These are phyloP conservation scores for Oxalis stricta DNA, from an alignment of 441 rosid species.

Conservation along the genomic window DNA sequence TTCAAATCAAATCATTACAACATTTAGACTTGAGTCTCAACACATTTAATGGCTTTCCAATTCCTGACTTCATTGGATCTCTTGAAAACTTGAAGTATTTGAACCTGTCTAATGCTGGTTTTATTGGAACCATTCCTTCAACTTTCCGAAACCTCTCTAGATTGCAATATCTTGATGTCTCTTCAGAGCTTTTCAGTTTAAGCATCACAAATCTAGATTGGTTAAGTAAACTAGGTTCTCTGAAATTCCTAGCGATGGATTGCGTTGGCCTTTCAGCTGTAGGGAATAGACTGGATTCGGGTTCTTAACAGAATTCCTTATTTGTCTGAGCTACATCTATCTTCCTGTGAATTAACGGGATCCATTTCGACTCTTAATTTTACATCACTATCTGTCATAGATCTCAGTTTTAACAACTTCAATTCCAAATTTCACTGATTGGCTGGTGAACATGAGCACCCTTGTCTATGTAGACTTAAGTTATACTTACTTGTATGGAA, in stretches of 20 bases:
- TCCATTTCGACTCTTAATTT: slow-evolving; percentile 13
- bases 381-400: slow-evolving; percentile 18
- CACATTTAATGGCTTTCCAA: slow-evolving; percentile 11
- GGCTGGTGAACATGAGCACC: slow-evolving; percentile 19
- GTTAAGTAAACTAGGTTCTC: slow-evolving; percentile 19
- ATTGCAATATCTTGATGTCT: slow-evolving; percentile 24
- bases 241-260: slow-evolving; percentile 17
- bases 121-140: slow-evolving; percentile 16
- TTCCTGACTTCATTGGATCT: slow-evolving; percentile 27
- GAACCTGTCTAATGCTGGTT: slow-evolving; percentile 21
- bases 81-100: slow-evolving; percentile 13
- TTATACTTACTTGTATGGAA: slow-evolving; percentile 11
- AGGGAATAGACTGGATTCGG: slow-evolving; percentile 11
- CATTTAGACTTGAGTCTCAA: slow-evolving; percentile 27
- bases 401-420: slow-evolving; percentile 16
- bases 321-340: slow-evolving; percentile 17
- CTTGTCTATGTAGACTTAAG: slow-evolving; percentile 17
- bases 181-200: slow-evolving; percentile 12
- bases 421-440: slow-evolving; percentile 18
- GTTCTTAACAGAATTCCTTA: slow-evolving; percentile 6
- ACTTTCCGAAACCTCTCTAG: slow-evolving; percentile 22
- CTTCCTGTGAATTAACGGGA: slow-evolving; percentile 12
- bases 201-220: slow-evolving; percentile 15
- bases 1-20: slow-evolving; percentile 15
- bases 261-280: slow-evolving; percentile 13